Evolutionary conservation across 768 basidiomycete genomes (phyloP).

Genomic region (Cystobasidium onofrii): DNA sequence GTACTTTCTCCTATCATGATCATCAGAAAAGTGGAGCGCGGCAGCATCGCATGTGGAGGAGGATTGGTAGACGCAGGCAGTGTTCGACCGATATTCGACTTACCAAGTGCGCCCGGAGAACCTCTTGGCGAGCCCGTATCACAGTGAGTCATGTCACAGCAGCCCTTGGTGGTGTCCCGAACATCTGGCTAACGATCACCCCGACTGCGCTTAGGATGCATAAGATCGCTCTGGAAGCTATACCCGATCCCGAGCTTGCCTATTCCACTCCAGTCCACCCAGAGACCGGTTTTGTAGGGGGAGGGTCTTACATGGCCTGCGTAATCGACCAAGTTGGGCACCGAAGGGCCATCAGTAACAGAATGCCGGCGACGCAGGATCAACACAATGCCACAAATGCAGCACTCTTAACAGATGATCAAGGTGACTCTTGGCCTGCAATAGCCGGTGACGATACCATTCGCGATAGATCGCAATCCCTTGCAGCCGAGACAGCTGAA

Average conservation of each 20-base stretch:
- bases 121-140: constrained; percentile 89
- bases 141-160: constrained; percentile 48
- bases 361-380: constrained; percentile 49
- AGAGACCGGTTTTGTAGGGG: constrained; percentile 54
- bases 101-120: constrained; percentile 73
- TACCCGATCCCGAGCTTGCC: constrained; percentile 51
- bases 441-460: not conserved
- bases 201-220: constrained; percentile 52
- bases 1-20: constrained; percentile 87
- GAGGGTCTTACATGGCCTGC: constrained; percentile 70
- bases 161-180: not conserved
- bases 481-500: not conserved
- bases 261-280: not conserved
- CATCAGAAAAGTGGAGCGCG: constrained; percentile 86
- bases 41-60: constrained; percentile 79
- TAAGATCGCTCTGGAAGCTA: constrained; percentile 86
- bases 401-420: not conserved
- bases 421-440: not conserved
- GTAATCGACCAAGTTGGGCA: constrained; percentile 91
- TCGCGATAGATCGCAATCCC: not conserved
- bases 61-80: constrained; percentile 64
- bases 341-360: constrained; percentile 71
- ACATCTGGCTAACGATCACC: not conserved
- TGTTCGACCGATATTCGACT: constrained; percentile 63
- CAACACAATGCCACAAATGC: not conserved